A percentile compares a stretch with the other conserved stretches of the same genome.
phyloP scores from a whole-genome alignment of 139 green algal genomes.

The Chlamydomonas schloesseri region DNA sequence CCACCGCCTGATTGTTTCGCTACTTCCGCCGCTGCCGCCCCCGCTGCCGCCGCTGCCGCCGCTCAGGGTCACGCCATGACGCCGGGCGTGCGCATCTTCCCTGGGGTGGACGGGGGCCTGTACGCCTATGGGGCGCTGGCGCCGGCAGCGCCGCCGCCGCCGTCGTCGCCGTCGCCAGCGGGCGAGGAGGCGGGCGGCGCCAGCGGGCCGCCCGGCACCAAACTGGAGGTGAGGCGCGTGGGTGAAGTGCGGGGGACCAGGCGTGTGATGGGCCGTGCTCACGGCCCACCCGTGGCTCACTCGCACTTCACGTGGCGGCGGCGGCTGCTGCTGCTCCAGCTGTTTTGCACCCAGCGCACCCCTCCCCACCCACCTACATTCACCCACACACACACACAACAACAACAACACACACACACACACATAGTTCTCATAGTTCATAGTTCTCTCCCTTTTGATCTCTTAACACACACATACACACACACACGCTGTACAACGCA shows the following conservation, averaged over 20 bases:
- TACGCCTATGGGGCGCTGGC: constrained; percentile 74
- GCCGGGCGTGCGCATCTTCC: constrained; percentile 78
- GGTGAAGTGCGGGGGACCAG: neutral
- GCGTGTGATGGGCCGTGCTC: too few relatives aligned
- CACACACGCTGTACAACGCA: constrained; percentile 40
- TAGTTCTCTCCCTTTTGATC: too few relatives aligned
- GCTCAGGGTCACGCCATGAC: neutral
- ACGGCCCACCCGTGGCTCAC: too few relatives aligned
- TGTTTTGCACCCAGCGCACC: too few relatives aligned
- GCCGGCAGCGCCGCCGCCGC: too few relatives aligned
- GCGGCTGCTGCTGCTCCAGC: too few relatives aligned
- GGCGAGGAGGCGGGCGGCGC: neutral
- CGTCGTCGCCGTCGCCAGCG: constrained; percentile 9
- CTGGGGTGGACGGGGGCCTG: constrained; percentile 88
- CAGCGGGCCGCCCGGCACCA: neutral
- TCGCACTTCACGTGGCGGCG: too few relatives aligned
- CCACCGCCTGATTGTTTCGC: too few relatives aligned
- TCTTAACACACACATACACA: neutral
- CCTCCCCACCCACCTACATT: neutral
- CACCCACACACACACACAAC: neutral
- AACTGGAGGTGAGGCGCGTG: constrained; percentile 71
- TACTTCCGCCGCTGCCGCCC: too few relatives aligned
- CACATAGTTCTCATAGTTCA: too few relatives aligned
- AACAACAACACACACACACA: too few relatives aligned
- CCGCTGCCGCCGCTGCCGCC: too few relatives aligned